phyloP scores from a whole-genome alignment of 176 grass and related monocot species.

The Eragrostis curvula region DNA sequence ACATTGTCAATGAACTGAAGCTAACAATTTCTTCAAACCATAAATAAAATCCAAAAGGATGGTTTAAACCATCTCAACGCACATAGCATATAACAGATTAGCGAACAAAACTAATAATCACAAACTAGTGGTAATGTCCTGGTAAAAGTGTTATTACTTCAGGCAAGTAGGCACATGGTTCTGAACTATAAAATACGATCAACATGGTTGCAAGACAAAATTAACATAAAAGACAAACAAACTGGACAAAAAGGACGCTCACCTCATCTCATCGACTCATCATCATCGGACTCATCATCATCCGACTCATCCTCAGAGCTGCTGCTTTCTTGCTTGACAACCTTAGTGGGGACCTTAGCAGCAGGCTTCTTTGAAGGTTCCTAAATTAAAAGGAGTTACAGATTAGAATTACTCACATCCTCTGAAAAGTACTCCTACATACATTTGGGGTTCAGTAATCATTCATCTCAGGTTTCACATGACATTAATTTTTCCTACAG shows the following conservation, averaged over 20 bases:
- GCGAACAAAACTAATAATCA: background rate
- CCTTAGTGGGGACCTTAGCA: constrained; percentile 2
- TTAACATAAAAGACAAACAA: background rate
- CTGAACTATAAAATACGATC: background rate
- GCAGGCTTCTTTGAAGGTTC: constrained; percentile 67
- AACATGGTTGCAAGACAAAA: background rate
- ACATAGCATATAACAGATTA: constrained; percentile 5
- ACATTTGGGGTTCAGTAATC: too few species aligned
- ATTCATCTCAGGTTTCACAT: too few species aligned
- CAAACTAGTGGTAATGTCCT: background rate
- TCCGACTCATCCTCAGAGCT: constrained; percentile 59
- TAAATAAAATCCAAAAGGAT: background rate
- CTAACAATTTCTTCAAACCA: too few species aligned
- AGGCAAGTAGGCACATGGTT: background rate
- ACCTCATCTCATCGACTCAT: constrained; percentile 64
- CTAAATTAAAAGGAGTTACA: constrained; percentile 28
- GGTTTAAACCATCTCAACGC: background rate
- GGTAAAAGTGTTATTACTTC: too few species aligned
- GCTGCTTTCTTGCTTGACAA: constrained; percentile 50
- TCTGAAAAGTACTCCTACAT: background rate
- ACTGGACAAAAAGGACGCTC: background rate
- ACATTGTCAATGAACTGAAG: too few species aligned
- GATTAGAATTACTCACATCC: background rate
- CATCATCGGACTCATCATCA: constrained; percentile 37
- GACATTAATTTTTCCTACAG: too few species aligned